Percentiles rank a stretch among this genome's conserved stretches.
These are phyloP conservation scores for Hylodesmum podocarpum DNA, from an alignment of 306 rosid genomes.

Conservation along the genomic window DNA sequence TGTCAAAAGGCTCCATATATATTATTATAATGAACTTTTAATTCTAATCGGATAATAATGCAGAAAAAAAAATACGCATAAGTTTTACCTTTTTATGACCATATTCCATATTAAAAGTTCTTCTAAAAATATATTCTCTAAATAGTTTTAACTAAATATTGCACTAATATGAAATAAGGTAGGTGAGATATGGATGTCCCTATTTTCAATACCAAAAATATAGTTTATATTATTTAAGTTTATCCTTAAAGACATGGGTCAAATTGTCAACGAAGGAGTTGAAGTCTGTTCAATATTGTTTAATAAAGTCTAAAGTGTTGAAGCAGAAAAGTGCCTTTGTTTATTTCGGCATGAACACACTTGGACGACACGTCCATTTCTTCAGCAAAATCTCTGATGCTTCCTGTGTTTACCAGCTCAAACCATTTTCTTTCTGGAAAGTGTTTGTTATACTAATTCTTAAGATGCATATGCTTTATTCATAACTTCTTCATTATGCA, in stretches of 20 bases:
- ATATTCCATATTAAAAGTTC: not conserved
- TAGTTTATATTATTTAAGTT: not conserved
- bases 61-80: not conserved
- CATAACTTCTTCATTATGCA: not conserved
- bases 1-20: no score
- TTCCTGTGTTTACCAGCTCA: not conserved
- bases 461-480: not conserved
- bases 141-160: not conserved
- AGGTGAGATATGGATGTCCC: not conserved
- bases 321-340: not conserved
- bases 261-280: not conserved
- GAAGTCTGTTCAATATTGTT: not conserved
- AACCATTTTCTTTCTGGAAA: not conserved
- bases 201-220: not conserved
- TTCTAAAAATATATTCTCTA: not conserved
- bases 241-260: not conserved
- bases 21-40: no score
- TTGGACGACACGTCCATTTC: not conserved
- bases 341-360: not conserved
- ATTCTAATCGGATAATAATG: not conserved
- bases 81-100: not conserved
- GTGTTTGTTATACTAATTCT: not conserved
- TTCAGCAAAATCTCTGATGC: not conserved
- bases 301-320: not conserved
- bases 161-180: not conserved